Evolutionary conservation across 805 yeast genomes (phyloP).

Genomic region (Torulaspora indica): DNA sequence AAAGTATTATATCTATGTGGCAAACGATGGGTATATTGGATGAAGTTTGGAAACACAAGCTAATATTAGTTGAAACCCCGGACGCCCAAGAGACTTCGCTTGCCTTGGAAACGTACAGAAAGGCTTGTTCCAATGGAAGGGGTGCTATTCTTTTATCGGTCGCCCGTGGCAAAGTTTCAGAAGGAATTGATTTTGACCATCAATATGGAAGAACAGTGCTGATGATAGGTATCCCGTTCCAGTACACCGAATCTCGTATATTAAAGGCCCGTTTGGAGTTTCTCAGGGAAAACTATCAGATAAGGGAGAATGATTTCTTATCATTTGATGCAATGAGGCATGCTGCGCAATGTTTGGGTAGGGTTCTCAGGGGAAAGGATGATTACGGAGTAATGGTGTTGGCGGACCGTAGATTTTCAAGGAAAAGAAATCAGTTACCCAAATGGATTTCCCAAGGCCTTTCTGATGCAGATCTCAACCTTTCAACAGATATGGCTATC

Average conservation of each 20-base stretch:
- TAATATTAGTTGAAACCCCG: constrained; percentile 94
- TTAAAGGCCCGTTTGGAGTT: constrained; percentile 93
- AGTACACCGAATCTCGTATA: constrained; percentile 95
- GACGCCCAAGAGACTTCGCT: constrained; percentile 97
- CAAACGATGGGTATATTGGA: constrained; percentile 97
- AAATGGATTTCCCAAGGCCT: constrained; percentile 96
- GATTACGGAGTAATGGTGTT: constrained; percentile 98
- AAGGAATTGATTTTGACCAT: constrained; percentile 98
- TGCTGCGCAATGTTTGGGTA: constrained; percentile 97
- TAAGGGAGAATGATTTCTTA: constrained; percentile 86
- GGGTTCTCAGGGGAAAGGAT: constrained; percentile 95
- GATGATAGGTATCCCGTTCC: constrained; percentile 99
- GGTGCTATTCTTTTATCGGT: constrained; percentile 96
- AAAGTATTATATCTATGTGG: constrained; percentile 97
- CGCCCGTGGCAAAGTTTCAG: constrained; percentile 98
- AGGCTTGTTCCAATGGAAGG: constrained; percentile 95
- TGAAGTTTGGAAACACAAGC: constrained; percentile 96
- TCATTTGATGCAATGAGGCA: constrained; percentile 99
- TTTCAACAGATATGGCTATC: constrained; percentile 96
- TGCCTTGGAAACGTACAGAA: constrained; percentile 91
- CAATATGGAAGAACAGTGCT: constrained; percentile 96
- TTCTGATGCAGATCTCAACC: constrained; percentile 82
- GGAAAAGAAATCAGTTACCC: constrained; percentile 83
- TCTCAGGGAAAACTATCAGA: constrained; percentile 85
- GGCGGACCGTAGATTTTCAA: constrained; percentile 88